These are phyloP conservation scores for Pichia sp. DNA, from an alignment of 1,139 yeast species.

Conservation along the genomic window DNA sequence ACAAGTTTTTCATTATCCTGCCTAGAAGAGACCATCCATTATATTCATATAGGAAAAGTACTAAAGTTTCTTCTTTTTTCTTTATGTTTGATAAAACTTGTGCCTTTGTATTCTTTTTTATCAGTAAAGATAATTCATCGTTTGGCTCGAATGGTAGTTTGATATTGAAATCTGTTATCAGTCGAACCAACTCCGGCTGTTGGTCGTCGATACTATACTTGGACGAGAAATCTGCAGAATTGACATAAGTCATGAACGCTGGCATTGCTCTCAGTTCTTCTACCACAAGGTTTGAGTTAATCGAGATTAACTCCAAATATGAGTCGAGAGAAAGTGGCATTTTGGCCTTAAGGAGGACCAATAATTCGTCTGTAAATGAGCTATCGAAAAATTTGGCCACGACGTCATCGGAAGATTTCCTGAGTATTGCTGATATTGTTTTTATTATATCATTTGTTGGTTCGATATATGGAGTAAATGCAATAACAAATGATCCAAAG, in stretches of 20 bases:
- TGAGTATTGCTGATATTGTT: slow-evolving; percentile 48
- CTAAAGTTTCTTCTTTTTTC: slow-evolving; percentile 30
- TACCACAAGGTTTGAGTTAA: slow-evolving; percentile 63
- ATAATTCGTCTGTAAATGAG: slow-evolving; percentile 49
- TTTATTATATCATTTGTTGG: slow-evolving; percentile 52
- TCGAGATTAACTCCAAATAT: slow-evolving; percentile 55
- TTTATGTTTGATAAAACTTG: slow-evolving; percentile 47
- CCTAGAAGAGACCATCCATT: slow-evolving; percentile 90
- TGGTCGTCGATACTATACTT: slow-evolving; percentile 48
- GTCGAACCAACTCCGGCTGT: slow-evolving; percentile 47
- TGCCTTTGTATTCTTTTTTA: slow-evolving; percentile 61
- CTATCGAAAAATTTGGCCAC: slow-evolving; percentile 56
- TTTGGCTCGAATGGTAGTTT: slow-evolving; percentile 48
- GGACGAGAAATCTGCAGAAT: slow-evolving; percentile 36
- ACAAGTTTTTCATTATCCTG: slow-evolving; percentile 62
- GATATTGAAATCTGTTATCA: slow-evolving; percentile 41
- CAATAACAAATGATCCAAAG: slow-evolving; percentile 53
- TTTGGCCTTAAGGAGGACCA: slow-evolving; percentile 63
- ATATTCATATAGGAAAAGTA: slow-evolving; percentile 67
- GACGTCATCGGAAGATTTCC: slow-evolving; percentile 51
- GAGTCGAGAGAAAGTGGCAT: slow-evolving; percentile 68
- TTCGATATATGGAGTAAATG: slow-evolving; percentile 60
- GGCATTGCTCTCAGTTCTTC: slow-evolving; percentile 55
- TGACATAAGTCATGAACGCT: slow-evolving; percentile 52
- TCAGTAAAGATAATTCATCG: slow-evolving; percentile 42